Conservation (phyloP, 768 basidiomycete species). For the Asterophora parasitica region DNA sequence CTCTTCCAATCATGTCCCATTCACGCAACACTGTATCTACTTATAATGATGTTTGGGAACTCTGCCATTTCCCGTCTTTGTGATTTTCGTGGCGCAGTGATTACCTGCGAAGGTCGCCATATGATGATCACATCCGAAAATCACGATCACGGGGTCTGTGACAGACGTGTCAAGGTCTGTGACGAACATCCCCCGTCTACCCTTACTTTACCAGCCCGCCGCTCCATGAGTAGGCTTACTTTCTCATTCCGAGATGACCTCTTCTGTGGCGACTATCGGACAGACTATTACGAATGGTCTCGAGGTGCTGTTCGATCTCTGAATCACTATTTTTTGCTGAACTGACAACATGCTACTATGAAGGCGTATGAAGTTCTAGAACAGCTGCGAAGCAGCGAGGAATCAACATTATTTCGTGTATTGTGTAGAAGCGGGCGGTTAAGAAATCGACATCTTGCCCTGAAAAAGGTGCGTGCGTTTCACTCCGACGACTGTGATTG, state of each 20-base stretch:
- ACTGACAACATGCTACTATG: not conserved
- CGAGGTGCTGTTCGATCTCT: constrained; percentile 12
- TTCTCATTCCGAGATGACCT: not conserved
- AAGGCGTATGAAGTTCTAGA: constrained; percentile 38
- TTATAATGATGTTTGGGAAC: not conserved
- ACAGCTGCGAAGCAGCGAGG: constrained; percentile 23
- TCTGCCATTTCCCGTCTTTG: not conserved
- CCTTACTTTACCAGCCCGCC: not conserved
- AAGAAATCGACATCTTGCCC: constrained; percentile 34
- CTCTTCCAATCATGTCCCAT: not conserved
- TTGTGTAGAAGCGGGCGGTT: constrained; percentile 41
- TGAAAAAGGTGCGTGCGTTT: constrained; percentile 35
- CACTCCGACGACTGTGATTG: not conserved
- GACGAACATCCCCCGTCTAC: not conserved
- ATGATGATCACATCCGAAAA: too few relatives aligned
- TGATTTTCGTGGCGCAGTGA: not conserved
- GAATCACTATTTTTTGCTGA: not conserved
- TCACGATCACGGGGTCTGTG: not conserved
- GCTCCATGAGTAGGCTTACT: not conserved
- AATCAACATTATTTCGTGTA: constrained; percentile 33
- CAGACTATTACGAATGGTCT: constrained; percentile 16
- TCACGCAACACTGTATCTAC: not conserved
- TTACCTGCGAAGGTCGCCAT: too few relatives aligned
- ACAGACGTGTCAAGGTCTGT: not conserved
- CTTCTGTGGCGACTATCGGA: not conserved